phyloP scores from a whole-genome alignment of 1,139 yeast species.

The Schizosaccharomyces versatilis region DNA sequence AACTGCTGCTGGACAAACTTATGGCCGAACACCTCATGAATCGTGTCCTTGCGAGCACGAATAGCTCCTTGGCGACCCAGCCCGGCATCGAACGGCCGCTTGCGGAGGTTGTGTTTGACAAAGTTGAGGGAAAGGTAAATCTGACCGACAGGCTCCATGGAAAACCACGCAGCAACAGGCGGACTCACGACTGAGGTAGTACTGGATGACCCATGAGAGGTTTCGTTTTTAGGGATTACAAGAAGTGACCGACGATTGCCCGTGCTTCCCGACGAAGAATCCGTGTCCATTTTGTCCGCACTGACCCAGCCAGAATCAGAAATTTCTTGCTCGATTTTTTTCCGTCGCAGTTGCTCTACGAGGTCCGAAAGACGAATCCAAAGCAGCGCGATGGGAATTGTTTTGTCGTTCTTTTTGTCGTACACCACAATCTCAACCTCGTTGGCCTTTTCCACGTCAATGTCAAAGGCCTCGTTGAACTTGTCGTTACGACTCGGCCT shows the following conservation, averaged over 20 bases:
- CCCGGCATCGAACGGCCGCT: slow-evolving; percentile 28
- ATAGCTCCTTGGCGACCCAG: slow-evolving; percentile 97
- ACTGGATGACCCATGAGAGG: no score
- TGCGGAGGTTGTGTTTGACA: slow-evolving; percentile 38
- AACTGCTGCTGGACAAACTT: slow-evolving; percentile 89
- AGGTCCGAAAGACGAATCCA: slow-evolving; percentile 82
- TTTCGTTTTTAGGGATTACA: no score
- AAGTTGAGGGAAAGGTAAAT: slow-evolving; percentile 57
- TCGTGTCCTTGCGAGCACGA: slow-evolving; percentile 82
- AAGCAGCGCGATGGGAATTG: slow-evolving; percentile 67
- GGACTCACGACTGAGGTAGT: background rate
- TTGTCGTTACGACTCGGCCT: slow-evolving; percentile 53
- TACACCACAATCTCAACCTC: slow-evolving; percentile 74
- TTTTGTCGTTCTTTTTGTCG: slow-evolving; percentile 40
- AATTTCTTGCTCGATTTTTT: slow-evolving; percentile 55
- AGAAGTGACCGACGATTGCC: no score
- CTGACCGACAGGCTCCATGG: slow-evolving; percentile 85
- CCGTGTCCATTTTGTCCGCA: slow-evolving; percentile 23
- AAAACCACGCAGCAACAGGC: slow-evolving; percentile 62
- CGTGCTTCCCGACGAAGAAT: no score
- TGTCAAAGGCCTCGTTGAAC: slow-evolving; percentile 65
- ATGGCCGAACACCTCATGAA: slow-evolving; percentile 89
- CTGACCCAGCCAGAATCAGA: slow-evolving; percentile 72
- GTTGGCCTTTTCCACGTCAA: slow-evolving; percentile 71
- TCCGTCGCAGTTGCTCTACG: slow-evolving; percentile 81